These are phyloP conservation scores for Debaryomycetaceae sp. DNA, from an alignment of 1,139 yeast genomes.

Conservation along the genomic window DNA sequence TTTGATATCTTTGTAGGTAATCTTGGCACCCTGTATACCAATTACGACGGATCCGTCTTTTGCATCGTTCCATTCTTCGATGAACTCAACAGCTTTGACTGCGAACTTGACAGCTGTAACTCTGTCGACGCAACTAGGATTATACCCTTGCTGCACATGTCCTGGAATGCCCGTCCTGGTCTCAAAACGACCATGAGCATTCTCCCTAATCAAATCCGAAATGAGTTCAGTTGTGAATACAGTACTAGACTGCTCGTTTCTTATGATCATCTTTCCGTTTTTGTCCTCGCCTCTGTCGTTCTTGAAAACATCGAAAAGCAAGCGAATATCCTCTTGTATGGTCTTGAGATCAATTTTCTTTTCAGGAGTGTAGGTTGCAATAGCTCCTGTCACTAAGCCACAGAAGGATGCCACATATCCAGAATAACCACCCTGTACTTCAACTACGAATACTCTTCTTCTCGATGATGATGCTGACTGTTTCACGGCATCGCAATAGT, in stretches of 20 bases:
- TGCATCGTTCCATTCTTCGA: conserved; percentile 43
- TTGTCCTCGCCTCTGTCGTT: conserved; percentile 78
- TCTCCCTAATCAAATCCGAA: conserved; percentile 66
- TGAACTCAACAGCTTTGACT: conserved; percentile 64
- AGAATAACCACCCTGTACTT: conserved; percentile 95
- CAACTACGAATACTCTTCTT: conserved; percentile 92
- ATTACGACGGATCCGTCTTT: conserved; percentile 51
- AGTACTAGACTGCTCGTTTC: conserved; percentile 67
- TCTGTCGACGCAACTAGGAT: conserved; percentile 79
- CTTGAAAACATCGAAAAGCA: conserved; percentile 64
- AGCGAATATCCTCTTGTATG: conserved; percentile 72
- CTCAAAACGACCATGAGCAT: conserved; percentile 65
- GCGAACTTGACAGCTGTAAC: conserved; percentile 69
- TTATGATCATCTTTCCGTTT: conserved; percentile 69
- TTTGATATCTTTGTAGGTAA: conserved; percentile 53
- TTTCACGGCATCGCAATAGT: conserved; percentile 92
- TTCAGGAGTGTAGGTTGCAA: conserved; percentile 92
- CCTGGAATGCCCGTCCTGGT: conserved; percentile 80
- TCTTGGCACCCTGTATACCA: conserved; percentile 65
- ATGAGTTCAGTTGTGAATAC: conserved; percentile 65
- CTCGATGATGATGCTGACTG: conserved; percentile 95
- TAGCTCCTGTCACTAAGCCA: conserved; percentile 89
- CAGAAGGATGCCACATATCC: conserved; percentile 90
- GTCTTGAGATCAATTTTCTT: conserved; percentile 70
- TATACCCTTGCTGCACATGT: conserved; percentile 79